These are phyloP conservation scores for Clausena lansium DNA, from an alignment of 345 rosid species.

Conservation along the genomic window DNA sequence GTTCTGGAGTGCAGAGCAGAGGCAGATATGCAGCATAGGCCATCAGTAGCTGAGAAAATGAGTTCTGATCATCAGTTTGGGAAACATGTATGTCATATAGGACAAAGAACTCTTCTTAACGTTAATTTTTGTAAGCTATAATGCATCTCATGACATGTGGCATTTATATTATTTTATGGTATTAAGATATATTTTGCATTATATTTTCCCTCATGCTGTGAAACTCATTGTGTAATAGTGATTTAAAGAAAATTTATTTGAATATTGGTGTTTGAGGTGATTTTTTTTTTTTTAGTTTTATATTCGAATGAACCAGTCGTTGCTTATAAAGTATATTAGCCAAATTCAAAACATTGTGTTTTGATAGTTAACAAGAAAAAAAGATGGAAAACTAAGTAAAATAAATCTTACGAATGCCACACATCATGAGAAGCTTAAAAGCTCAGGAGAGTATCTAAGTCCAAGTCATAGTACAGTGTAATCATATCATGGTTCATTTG, in stretches of 20 bases:
- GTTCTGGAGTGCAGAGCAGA: constrained; percentile 21
- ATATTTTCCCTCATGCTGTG: not conserved
- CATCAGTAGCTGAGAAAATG: constrained; percentile 21
- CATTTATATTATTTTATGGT: not conserved
- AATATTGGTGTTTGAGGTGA: not conserved
- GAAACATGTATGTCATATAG: constrained; percentile 24
- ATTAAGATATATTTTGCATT: too few species aligned
- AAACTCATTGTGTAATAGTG: not conserved
- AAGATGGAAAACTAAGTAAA: not conserved
- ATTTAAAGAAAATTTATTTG: not conserved
- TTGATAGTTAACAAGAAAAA: not conserved
- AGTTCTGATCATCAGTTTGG: constrained; percentile 12
- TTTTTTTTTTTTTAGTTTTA: not conserved
- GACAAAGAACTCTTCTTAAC: not conserved
- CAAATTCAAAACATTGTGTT: not conserved
- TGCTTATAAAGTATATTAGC: not conserved
- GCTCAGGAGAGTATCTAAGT: not conserved
- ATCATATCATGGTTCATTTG: not conserved
- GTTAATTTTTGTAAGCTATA: not conserved
- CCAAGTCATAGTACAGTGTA: constrained; percentile 13
- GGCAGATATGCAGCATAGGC: constrained; percentile 20
- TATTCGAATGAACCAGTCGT: not conserved
- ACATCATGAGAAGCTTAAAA: not conserved
- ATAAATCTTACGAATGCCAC: not conserved
- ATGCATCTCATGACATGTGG: not conserved